A percentile compares a stretch with the other conserved stretches of the same genome.
Conservation (phyloP, 768 basidiomycete species). For the Galerina sulciceps region DNA sequence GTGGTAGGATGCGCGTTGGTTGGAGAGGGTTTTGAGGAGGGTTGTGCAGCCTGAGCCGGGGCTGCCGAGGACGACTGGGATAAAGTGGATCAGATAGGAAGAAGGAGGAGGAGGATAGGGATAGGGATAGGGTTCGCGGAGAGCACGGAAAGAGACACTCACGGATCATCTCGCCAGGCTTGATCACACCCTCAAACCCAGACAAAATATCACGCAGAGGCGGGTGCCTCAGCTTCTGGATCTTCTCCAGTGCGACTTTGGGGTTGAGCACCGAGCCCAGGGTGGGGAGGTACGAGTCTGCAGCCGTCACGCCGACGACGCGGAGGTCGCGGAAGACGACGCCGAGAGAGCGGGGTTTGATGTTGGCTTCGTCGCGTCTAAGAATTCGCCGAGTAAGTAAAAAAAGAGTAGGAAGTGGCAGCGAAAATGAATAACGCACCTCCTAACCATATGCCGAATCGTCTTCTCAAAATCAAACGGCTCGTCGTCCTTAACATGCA, state of each 20-base stretch:
- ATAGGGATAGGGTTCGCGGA: constrained; percentile 21
- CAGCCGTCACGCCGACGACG: constrained; percentile 61
- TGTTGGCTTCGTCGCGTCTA: constrained; percentile 51
- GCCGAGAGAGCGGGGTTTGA: constrained; percentile 59
- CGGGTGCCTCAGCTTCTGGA: constrained; percentile 61
- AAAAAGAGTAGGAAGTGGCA: constrained; percentile 3
- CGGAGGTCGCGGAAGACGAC: constrained; percentile 63
- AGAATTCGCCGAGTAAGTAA: too few species aligned
- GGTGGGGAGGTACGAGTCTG: constrained; percentile 58
- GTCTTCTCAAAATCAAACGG: constrained; percentile 44
- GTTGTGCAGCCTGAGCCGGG: constrained; percentile 88
- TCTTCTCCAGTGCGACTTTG: constrained; percentile 38
- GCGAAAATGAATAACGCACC: constrained; percentile 27
- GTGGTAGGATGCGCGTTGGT: constrained; percentile 72
- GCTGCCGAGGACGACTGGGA: constrained; percentile 78
- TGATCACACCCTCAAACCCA: constrained; percentile 67
- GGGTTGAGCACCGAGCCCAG: constrained; percentile 69
- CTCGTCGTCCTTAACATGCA: constrained; percentile 34
- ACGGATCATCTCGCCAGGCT: constrained; percentile 81
- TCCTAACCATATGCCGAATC: constrained; percentile 29
- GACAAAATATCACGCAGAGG: constrained; percentile 64
- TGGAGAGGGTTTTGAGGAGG: constrained; percentile 80
- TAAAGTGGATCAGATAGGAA: too few species aligned
- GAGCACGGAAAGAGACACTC: constrained; percentile 42
- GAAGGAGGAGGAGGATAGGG: too few species aligned